These are phyloP conservation scores for Rhododendron griersonianum DNA, from an alignment of 148 eudicot genomes.

Conservation along the genomic window DNA sequence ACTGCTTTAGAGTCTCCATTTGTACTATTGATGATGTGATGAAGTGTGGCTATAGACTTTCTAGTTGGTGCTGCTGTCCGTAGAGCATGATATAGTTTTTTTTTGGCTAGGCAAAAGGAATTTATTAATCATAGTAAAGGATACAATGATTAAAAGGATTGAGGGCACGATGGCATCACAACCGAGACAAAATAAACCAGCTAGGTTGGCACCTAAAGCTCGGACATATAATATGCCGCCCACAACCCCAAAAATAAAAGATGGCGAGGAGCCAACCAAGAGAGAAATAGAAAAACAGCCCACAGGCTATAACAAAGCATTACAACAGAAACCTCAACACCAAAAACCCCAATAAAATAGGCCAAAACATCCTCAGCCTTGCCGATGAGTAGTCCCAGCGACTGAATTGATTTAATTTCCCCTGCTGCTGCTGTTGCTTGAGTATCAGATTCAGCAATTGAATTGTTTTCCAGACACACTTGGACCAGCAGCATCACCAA, in stretches of 20 bases:
- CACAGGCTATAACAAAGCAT: neutral
- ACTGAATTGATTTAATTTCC: neutral
- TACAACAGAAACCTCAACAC: too few species aligned
- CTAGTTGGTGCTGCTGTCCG: neutral
- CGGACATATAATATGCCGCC: neutral
- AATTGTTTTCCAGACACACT: neutral
- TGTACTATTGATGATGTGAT: neutral
- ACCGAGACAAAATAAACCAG: too few species aligned
- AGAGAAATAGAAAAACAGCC: neutral
- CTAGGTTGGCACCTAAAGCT: too few species aligned
- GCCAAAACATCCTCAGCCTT: neutral
- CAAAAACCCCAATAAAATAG: too few species aligned
- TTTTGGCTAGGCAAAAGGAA: too few species aligned
- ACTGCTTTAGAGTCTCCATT: neutral
- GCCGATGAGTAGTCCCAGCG: neutral
- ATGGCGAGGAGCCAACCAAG: neutral
- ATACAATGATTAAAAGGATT: too few species aligned
- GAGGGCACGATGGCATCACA: too few species aligned
- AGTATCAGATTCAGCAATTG: neutral
- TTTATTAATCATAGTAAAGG: too few species aligned
- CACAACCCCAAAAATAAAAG: neutral
- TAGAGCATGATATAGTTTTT: too few species aligned
- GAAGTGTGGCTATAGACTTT: neutral
- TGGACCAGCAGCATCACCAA: too few species aligned
- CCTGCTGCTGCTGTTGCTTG: neutral